Base-by-base conservation (phyloP, 371 early-diverging fungal genomes). In the Enterocytospora artemiae region DNA sequence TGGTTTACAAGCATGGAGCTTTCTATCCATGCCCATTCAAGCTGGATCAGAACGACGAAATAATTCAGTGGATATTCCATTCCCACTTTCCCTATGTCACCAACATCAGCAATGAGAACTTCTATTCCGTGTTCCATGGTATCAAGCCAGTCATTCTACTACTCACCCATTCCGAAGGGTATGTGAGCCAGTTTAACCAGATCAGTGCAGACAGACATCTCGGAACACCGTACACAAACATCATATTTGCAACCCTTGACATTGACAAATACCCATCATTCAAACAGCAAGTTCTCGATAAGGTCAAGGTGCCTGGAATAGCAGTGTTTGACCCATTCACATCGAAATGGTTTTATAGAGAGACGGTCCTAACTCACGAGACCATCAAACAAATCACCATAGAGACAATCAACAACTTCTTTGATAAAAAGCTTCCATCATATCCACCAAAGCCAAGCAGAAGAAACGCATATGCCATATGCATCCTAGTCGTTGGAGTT, bases 61-160 rank as follows among this genome's bases (percentile, higher is more conserved):
- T 80, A n/a, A 44, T 67, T 25, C 77, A 75, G 27, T 80, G 80
- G 80, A 70, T 80, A 32, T 80, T 77, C 61, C 74, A 77, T 54
- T 61, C 79, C 1, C 79, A 78, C 66, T 80, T 77, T 66, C 72
- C 74, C 9, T 65, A 76, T 48, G 59, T 77, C n/a, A 76, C 79
- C 34, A 72, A 59, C 51, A 65, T 80, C 5, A 60, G 44, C 0
- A 76, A 73, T 41, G 70, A 74, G n/a, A 78, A 76, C 59, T 80
- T 80, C 63, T 75, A 69, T 51, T 59, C 74, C 16, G 67, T 80
- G 39, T 80, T 80, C 67, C 77, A 78, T 61, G 80, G 80, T 0
- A 59, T 75, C 25, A 80, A 80, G 54, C 80, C 80, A 16, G 77
- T 69, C 7, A 44, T 78, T 31, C 25, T 75, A 22, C 60, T 80